Conservation (phyloP, 768 basidiomycete species). For the Termitomyces sp. region DNA sequence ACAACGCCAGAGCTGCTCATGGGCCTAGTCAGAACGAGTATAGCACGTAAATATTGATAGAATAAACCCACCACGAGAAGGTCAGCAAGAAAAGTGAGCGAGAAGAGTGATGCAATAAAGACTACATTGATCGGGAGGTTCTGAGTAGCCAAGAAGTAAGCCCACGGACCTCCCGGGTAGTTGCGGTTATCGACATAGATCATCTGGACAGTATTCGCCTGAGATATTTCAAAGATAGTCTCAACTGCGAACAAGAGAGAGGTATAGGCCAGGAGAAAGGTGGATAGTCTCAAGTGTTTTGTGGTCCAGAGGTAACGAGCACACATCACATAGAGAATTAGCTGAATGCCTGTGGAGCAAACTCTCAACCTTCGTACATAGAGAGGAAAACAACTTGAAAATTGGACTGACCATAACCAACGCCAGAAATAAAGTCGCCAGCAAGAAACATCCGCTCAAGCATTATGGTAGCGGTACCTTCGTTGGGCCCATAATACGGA, state of each 20-base stretch:
- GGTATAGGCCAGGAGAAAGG: slow-evolving; percentile 29
- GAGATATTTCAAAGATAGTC: slow-evolving; percentile 29
- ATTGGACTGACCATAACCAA: slow-evolving; percentile 26
- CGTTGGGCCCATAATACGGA: slow-evolving; percentile 27
- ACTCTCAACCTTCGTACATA: not conserved
- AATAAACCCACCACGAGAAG: slow-evolving; percentile 33
- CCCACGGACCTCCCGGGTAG: slow-evolving; percentile 32
- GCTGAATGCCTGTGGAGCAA: slow-evolving; percentile 22
- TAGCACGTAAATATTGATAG: not conserved
- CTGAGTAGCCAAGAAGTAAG: slow-evolving; percentile 33
- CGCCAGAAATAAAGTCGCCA: slow-evolving; percentile 31
- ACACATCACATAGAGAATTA: slow-evolving; percentile 26
- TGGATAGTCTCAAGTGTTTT: slow-evolving; percentile 17
- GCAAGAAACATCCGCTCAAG: slow-evolving; percentile 33
- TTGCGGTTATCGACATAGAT: slow-evolving; percentile 33
- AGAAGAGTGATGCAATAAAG: slow-evolving; percentile 34
- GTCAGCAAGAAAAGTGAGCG: slow-evolving; percentile 36
- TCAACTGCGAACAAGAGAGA: slow-evolving; percentile 27
- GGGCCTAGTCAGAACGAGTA: not conserved
- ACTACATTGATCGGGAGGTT: slow-evolving; percentile 32
- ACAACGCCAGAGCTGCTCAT: slow-evolving; percentile 40
- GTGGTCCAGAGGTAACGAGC: slow-evolving; percentile 30
- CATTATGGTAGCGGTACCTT: slow-evolving; percentile 21
- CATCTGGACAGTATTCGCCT: slow-evolving; percentile 31
- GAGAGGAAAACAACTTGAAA: too few species aligned